These are phyloP conservation scores for Macrophomina pseudophaseolina DNA, from an alignment of 2,329 filamentous ascomycete genomes.

Conservation along the genomic window DNA sequence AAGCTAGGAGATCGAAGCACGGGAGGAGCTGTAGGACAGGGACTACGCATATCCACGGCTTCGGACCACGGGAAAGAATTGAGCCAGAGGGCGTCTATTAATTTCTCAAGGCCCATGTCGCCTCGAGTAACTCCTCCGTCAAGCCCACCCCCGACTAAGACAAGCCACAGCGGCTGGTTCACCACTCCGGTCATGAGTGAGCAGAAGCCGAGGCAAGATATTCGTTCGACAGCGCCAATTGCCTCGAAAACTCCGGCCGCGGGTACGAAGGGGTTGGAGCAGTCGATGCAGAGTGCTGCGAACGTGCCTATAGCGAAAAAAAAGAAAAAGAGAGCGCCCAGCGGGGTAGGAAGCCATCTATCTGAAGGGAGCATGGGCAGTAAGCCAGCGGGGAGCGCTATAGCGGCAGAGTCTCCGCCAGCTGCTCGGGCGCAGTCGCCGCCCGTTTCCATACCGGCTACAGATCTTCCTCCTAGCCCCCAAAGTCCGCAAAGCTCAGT, in stretches of 20 bases:
- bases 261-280: constrained; percentile 36
- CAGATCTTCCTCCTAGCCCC: constrained; percentile 17
- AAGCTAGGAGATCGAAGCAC: constrained; percentile 44
- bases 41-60: constrained; percentile 48
- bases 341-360: constrained; percentile 48
- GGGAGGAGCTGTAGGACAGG: constrained; percentile 34
- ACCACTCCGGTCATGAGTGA: constrained; percentile 40
- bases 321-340: constrained; percentile 43
- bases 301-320: constrained; percentile 49
- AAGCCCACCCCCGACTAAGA: constrained; percentile 28
- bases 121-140: constrained; percentile 45
- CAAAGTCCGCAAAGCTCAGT: constrained; percentile 23
- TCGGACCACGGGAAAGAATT: constrained; percentile 50
- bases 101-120: constrained; percentile 61
- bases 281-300: constrained; percentile 43
- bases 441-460: not conserved
- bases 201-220: constrained; percentile 30
- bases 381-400: constrained; percentile 55
- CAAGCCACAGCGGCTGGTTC: constrained; percentile 44
- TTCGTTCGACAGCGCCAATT: constrained; percentile 29
- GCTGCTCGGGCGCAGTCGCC: not conserved
- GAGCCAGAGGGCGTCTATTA: constrained; percentile 51
- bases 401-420: constrained; percentile 33
- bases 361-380: constrained; percentile 59
- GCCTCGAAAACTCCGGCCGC: constrained; percentile 33